These are phyloP conservation scores for Eucommia ulmoides DNA, from an alignment of 257 asterid genomes.

Conservation along the genomic window DNA sequence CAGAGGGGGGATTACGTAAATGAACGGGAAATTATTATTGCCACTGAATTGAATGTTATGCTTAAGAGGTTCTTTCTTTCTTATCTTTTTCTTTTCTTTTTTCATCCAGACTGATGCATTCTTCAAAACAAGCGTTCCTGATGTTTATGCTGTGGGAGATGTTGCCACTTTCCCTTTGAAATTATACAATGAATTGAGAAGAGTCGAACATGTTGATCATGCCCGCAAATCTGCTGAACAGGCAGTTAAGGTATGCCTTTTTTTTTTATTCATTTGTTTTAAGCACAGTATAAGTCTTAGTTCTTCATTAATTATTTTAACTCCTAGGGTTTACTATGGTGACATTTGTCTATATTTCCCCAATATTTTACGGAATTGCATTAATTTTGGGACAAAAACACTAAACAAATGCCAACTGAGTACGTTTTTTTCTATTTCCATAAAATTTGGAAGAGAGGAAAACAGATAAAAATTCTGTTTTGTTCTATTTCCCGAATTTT, in stretches of 20 bases:
- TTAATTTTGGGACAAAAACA: too few species aligned
- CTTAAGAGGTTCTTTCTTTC: neutral
- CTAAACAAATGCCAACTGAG: too few species aligned
- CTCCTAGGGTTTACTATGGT: neutral
- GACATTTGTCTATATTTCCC: neutral
- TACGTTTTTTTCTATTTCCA: neutral
- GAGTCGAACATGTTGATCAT: constrained; percentile 94
- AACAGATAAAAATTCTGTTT: too few species aligned
- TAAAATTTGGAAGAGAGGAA: neutral
- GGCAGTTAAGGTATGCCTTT: constrained; percentile 64
- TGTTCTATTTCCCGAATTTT: too few species aligned
- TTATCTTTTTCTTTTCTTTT: too few species aligned
- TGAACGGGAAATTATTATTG: neutral
- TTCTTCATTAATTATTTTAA: neutral
- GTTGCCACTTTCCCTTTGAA: constrained; percentile 93
- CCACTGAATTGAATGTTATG: neutral
- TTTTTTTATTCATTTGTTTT: neutral
- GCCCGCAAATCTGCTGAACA: constrained; percentile 97
- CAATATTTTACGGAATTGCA: too few species aligned
- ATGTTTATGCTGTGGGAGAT: constrained; percentile 93
- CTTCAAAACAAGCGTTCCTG: constrained; percentile 67
- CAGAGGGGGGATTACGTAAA: neutral
- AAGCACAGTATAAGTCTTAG: neutral
- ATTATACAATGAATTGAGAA: constrained; percentile 59
- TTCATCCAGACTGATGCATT: constrained; percentile 71